These are phyloP conservation scores for Lichtheimia corymbifera DNA, from an alignment of 371 early-diverging fungal species.

Conservation along the genomic window DNA sequence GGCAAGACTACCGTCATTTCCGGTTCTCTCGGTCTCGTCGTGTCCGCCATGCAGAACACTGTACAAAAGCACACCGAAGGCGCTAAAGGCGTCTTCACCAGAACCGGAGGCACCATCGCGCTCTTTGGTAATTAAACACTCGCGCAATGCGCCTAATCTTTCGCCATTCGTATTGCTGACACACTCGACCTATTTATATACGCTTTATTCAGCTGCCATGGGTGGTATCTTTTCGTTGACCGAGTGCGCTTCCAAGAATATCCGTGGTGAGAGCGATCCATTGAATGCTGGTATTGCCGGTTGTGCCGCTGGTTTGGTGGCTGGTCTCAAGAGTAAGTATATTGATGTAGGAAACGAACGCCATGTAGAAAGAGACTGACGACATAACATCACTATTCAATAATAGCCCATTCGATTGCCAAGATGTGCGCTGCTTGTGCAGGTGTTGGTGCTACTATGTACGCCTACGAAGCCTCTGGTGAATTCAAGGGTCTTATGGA, in stretches of 20 bases:
- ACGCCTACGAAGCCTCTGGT: conserved; percentile 69
- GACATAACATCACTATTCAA: not conserved
- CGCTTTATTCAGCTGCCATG: conserved; percentile 69
- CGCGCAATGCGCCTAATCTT: not conserved
- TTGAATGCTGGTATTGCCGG: conserved; percentile 74
- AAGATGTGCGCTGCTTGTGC: conserved; percentile 62
- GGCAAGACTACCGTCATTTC: conserved; percentile 59
- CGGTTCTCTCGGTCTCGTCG: conserved; percentile 68
- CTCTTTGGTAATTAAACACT: conserved; percentile 61
- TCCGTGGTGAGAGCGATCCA: conserved; percentile 70
- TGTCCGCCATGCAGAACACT: conserved; percentile 76
- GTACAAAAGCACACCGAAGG: conserved; percentile 64
- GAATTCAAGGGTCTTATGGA: conserved; percentile 58
- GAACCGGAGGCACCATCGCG: conserved; percentile 72
- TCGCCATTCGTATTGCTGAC: not conserved
- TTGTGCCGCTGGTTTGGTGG: conserved; percentile 75
- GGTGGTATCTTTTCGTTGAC: conserved; percentile 77
- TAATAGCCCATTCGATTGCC: conserved; percentile 60
- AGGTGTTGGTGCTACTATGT: conserved; percentile 73
- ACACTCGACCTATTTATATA: not conserved
- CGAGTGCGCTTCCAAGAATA: conserved; percentile 58
- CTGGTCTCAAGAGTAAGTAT: conserved; percentile 62
- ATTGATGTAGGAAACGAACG: too few species aligned
- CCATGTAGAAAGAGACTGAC: not conserved
- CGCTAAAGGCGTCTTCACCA: conserved; percentile 65